A percentile compares a stretch with the other conserved stretches of the same genome.
phyloP scores from a whole-genome alignment of 352 stramenopile species.

The Pythium biforme region DNA sequence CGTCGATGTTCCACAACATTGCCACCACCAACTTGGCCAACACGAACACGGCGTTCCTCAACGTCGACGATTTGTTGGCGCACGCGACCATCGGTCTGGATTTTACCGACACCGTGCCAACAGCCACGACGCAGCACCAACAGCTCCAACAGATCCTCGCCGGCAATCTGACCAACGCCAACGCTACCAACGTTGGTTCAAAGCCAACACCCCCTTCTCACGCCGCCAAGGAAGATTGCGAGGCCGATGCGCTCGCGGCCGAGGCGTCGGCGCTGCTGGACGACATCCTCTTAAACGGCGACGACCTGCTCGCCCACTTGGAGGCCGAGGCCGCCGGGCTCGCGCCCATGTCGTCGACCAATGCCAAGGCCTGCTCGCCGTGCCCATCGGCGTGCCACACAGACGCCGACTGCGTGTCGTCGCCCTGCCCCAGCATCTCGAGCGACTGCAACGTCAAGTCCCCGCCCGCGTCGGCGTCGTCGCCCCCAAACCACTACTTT shows the following conservation, averaged over 20 bases:
- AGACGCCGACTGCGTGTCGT: conserved; percentile 46
- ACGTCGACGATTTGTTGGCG: conserved; percentile 33
- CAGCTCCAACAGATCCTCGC: conserved; percentile 16
- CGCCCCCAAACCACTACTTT: conserved; percentile 9
- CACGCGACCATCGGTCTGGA: conserved; percentile 26
- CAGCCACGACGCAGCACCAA: conserved; percentile 10
- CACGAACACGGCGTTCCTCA: conserved; percentile 12
- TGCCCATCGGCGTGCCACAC: conserved; percentile 45
- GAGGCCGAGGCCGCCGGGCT: conserved; percentile 31
- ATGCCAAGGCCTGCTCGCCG: conserved; percentile 27
- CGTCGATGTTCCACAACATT: background rate
- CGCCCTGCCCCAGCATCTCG: conserved; percentile 44
- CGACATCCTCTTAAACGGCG: conserved; percentile 52
- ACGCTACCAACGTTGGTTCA: too few relatives aligned
- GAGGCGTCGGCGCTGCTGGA: conserved; percentile 27
- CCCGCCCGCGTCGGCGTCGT: background rate
- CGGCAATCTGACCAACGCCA: background rate
- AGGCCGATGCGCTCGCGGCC: conserved; percentile 11
- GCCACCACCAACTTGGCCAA: too few relatives aligned
- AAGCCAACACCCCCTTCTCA: background rate
- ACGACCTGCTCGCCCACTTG: conserved; percentile 56
- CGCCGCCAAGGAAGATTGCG: background rate
- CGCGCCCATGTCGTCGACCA: background rate
- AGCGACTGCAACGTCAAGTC: conserved; percentile 21
- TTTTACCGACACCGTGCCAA: conserved; percentile 20